Evolutionary conservation across 148 eudicot genomes (phyloP).

Genomic region (Chenopodium quinoa): DNA sequence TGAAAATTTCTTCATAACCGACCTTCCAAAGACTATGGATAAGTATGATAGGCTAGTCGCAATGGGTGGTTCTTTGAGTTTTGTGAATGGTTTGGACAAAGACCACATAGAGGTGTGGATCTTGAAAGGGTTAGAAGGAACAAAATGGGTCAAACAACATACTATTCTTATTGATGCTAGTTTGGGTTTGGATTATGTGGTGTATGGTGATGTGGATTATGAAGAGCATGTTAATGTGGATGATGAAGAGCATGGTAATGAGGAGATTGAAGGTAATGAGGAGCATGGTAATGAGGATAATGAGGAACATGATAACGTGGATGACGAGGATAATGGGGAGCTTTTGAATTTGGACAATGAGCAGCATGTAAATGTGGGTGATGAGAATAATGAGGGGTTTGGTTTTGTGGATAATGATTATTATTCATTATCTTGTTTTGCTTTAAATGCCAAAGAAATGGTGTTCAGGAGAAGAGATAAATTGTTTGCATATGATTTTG

Average conservation of each 20-base stretch:
- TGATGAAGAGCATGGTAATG: too few relatives aligned
- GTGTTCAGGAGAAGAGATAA: slow-evolving; percentile 22
- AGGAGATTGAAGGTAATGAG: too few relatives aligned
- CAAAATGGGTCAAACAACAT: slow-evolving; percentile 37
- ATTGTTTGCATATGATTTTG: slow-evolving; percentile 34
- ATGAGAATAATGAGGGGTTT: background rate
- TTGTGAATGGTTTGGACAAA: slow-evolving; percentile 22
- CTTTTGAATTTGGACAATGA: too few relatives aligned
- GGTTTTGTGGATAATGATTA: background rate
- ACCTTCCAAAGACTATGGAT: slow-evolving; percentile 28
- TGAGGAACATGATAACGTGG: slow-evolving; percentile 17
- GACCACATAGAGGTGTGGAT: slow-evolving; percentile 37
- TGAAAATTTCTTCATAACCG: slow-evolving; percentile 27
- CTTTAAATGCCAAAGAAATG: slow-evolving; percentile 29
- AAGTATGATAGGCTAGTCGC: slow-evolving; percentile 28
- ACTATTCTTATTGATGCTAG: slow-evolving; percentile 28
- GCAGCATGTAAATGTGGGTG: background rate
- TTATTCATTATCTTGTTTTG: slow-evolving; percentile 21
- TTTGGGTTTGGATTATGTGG: slow-evolving; percentile 20
- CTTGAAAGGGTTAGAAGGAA: slow-evolving; percentile 28
- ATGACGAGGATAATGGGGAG: slow-evolving; percentile 2
- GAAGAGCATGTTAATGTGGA: slow-evolving; percentile 4
- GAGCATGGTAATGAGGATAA: slow-evolving; percentile 2
- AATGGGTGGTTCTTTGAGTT: slow-evolving; percentile 38
- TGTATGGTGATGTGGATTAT: slow-evolving; percentile 36